Evolutionary conservation across 805 yeast species (phyloP), one percentile per base, ranked within the genome.

Genomic region (Saccharomycopsis javanensis): DNA sequence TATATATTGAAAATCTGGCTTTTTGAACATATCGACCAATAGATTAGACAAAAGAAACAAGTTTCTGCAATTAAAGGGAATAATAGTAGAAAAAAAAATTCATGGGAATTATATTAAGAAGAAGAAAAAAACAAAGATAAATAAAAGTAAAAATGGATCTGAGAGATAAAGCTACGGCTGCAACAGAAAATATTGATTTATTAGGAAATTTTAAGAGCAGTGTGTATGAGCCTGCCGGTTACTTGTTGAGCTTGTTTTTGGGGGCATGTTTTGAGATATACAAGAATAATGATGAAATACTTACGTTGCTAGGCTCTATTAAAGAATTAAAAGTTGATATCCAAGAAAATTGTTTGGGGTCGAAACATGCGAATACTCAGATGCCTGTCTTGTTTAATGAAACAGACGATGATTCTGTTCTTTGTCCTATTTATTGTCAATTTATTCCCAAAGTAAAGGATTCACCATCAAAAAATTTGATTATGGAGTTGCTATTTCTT

Each of bases 401-500:
- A 18, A 42, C 23, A 8, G 25, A 23, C 3, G 23, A 7, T 28
- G 28, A 42, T 15, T 42, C 48, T 20, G 15, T 42, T 42, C 13
- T 42, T 11, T 13, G 5, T 42, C 28, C 25, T 15, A 23, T 31
- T 35, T 52, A 52, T 30, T 10, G 4, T 15, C 33, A 35, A 33
- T 52, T 52, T 35, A 52, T 52, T 15, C 16, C 48, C 6, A 52
- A 52, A n/a, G 33, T 59, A 3, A 8, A 42, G 13, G 54, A 60
- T n/a, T 60, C 57, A 53, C 50, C 48, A 5, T 55, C 57, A n/a
- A 51, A 34, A 16, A 60, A 57, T 18, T 38, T 60, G 13, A 27
- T 54, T 6, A 23, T 60, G 35, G 62, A 60, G 42, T 23, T 60
- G 33, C 33, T 61, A 1, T 57, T 55, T 27, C 38, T 57, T n/a